These are phyloP conservation scores for Gremmenia infestans DNA, from an alignment of 2,329 filamentous ascomycete species.

Conservation along the genomic window DNA sequence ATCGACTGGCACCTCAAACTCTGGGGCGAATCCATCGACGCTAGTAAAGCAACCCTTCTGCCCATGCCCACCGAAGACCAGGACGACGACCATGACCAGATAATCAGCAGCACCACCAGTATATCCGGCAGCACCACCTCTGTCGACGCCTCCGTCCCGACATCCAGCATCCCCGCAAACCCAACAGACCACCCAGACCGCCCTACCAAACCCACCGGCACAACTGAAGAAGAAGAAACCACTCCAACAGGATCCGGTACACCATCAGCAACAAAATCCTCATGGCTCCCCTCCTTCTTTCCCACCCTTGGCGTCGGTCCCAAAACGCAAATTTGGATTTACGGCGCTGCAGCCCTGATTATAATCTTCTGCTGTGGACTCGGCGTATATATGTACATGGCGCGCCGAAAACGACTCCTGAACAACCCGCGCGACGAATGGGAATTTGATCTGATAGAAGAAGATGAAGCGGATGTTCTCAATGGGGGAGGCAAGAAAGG, in stretches of 20 bases:
- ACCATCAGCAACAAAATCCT: conserved; percentile 19
- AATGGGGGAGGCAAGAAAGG: conserved; percentile 41
- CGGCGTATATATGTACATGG: conserved; percentile 75
- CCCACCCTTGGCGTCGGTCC: conserved; percentile 87
- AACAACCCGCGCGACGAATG: conserved; percentile 77
- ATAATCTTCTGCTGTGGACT: conserved; percentile 76
- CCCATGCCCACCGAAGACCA: conserved; percentile 81
- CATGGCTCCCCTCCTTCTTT: conserved; percentile 77
- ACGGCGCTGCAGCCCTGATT: conserved; percentile 78
- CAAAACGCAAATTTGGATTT: conserved; percentile 90
- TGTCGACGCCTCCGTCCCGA: conserved; percentile 41
- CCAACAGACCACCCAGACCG: conserved; percentile 63
- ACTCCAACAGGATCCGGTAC: conserved; percentile 15
- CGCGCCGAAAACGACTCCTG: conserved; percentile 69
- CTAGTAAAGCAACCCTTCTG: conserved; percentile 63
- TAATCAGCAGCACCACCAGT: conserved; percentile 59
- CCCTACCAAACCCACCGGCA: conserved; percentile 38
- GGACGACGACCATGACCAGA: conserved; percentile 71
- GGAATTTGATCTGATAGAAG: conserved; percentile 89
- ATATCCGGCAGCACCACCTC: conserved; percentile 42
- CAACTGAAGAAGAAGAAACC: conserved; percentile 14
- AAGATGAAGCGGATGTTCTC: conserved; percentile 64
- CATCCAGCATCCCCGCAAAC: conserved; percentile 37
- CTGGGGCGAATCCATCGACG: conserved; percentile 85
- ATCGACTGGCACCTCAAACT: conserved; percentile 90